Conservation (phyloP, 2,329 filamentous ascomycete genomes). For the Aspergillus neotritici region DNA sequence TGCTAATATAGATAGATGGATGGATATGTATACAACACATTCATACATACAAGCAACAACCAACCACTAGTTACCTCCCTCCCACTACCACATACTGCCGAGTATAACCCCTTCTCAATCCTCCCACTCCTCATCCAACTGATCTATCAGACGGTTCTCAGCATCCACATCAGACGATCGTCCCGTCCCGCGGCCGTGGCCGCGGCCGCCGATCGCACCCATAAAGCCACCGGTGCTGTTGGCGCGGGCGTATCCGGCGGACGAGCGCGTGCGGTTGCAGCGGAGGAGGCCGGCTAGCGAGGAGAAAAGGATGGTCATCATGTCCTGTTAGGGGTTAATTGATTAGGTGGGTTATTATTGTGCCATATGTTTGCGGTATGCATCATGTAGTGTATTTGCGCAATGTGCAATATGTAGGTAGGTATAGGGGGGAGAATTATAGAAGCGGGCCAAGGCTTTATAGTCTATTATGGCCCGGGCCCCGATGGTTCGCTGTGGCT, state of each 20-base stretch:
- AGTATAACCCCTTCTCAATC: slow-evolving; percentile 43
- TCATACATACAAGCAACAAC: too few species aligned
- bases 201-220: slow-evolving; percentile 31
- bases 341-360: slow-evolving; percentile 3
- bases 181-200: slow-evolving; percentile 8
- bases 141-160: slow-evolving; percentile 90
- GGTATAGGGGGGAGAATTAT: background rate
- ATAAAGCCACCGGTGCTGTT: slow-evolving; percentile 28
- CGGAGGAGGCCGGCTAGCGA: slow-evolving; percentile 39
- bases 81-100: too few species aligned
- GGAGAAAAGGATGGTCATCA: slow-evolving; percentile 43
- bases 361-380: background rate
- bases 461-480: slow-evolving; percentile 2
- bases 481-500: too few species aligned
- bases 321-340: slow-evolving; percentile 34
- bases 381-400: background rate
- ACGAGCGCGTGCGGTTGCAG: slow-evolving; percentile 24
- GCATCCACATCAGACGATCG: slow-evolving; percentile 55
- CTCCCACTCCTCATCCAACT: slow-evolving; percentile 96
- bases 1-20: too few species aligned
- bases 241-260: slow-evolving; percentile 31
- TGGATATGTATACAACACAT: too few species aligned
- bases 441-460: slow-evolving; percentile 1
- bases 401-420: too few species aligned
- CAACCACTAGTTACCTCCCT: too few species aligned